Evolutionary conservation across 2,329 filamentous ascomycete species (phyloP), one percentile per base, ranked within the genome.

Genomic region (Dactylonectria macrodidyma): DNA sequence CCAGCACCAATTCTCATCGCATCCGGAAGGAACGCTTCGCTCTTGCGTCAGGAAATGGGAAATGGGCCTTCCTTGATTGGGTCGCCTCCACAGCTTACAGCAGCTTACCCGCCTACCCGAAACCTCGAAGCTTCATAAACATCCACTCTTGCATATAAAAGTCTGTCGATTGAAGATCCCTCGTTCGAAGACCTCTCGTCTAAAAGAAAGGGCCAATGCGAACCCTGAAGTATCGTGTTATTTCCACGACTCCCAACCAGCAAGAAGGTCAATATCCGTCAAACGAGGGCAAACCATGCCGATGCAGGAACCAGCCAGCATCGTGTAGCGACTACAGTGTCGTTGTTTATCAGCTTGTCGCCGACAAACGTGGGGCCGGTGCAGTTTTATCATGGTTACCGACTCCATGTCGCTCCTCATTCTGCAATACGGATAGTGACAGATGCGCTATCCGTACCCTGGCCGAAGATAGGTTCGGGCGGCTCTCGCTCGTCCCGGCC

Each of bases 401-500:
- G 14, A 44, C 41, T 44, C 41, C 14, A 44, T 5, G 26, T 30
- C 26, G 26, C 41, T 19, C 9, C 36, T 38, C 36, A 10, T 9
- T 10, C 12, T 38, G 26, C 26, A 30, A 30, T 30, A 30, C 26
- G 26, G 26, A 30, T 4, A 30, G 26, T 30, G 26, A 38, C 36
- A 14, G 36, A 14, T 14, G 41, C 38, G n/a, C 24, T 19, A 47
- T 41, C 19, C 48, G 48, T 36, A 41, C 50, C 41, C 47, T 14
- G 7, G 4, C 51, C 54, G 59, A 59, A 47, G 54, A 62, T 59
- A 59, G 41, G 64, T 36, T 16, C 59, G 46, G 14, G 58, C 72
- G 73, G 73, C 64, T 73, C 62, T 72, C 71, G 71, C 71, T 61
- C 54, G 55, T 62, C 65, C 68, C 69, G 62, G 59, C 63, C 62